Evolutionary conservation across 208 protist species (phyloP).

Genomic region (Acanthamoeba healyi): DNA sequence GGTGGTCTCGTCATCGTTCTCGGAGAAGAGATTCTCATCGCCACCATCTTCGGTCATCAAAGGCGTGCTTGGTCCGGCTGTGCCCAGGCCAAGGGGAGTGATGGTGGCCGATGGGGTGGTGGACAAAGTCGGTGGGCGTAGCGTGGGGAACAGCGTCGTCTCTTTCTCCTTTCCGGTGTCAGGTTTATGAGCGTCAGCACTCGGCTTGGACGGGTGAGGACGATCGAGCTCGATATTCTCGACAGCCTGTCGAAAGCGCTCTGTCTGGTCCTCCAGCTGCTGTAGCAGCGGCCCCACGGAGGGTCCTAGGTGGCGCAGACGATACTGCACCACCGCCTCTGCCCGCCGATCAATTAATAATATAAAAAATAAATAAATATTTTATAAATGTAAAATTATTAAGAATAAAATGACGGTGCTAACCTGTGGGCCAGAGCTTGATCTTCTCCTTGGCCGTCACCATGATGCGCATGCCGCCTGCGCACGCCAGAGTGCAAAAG

Average conservation of each 20-base stretch:
- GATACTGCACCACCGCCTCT: constrained; percentile 16
- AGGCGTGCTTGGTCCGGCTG: too few relatives aligned
- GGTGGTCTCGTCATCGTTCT: too few relatives aligned
- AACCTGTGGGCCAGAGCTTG: not conserved
- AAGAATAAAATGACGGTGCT: too few relatives aligned
- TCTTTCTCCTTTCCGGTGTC: too few relatives aligned
- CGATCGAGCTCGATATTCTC: not conserved
- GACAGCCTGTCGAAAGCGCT: not conserved
- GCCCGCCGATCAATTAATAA: not conserved
- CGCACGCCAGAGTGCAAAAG: too few relatives aligned
- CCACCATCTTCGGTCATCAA: too few relatives aligned
- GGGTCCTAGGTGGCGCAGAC: not conserved
- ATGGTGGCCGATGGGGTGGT: too few relatives aligned
- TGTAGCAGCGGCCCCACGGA: not conserved
- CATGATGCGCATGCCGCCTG: not conserved
- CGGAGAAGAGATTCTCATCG: too few relatives aligned
- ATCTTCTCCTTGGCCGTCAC: not conserved
- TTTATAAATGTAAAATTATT: not conserved
- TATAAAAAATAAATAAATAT: not conserved
- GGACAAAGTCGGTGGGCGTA: too few relatives aligned
- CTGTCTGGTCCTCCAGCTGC: not conserved
- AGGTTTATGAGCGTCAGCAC: too few relatives aligned
- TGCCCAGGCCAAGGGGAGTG: too few relatives aligned
- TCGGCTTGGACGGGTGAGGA: not conserved
- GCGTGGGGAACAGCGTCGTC: too few relatives aligned